Conservation (phyloP, 2,329 filamentous ascomycete species). For the Nemania bipapillata region DNA sequence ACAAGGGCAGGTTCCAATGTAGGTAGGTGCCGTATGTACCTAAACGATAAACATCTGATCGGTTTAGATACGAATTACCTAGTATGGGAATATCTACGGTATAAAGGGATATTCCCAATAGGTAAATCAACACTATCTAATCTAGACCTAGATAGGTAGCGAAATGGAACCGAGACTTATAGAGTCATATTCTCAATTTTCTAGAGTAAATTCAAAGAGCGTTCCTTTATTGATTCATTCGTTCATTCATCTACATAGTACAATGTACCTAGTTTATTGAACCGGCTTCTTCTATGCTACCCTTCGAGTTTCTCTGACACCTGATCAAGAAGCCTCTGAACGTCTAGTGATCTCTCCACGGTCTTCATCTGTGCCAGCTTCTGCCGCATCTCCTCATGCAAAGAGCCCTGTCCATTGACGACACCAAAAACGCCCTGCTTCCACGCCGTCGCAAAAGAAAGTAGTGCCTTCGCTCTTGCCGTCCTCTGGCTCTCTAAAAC, state of each 20-base stretch:
- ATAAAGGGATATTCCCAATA: not conserved
- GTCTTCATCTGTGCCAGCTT: slow-evolving; percentile 53
- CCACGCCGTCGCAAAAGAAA: slow-evolving; percentile 56
- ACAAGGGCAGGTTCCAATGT: not conserved
- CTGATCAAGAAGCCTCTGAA: slow-evolving; percentile 58
- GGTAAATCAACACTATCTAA: not conserved
- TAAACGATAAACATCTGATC: too few relatives aligned
- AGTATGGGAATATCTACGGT: not conserved
- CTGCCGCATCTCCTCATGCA: slow-evolving; percentile 49
- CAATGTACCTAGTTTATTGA: not conserved
- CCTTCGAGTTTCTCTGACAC: slow-evolving; percentile 45
- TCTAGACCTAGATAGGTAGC: too few relatives aligned
- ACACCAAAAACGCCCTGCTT: slow-evolving; percentile 58
- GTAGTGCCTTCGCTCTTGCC: slow-evolving; percentile 59
- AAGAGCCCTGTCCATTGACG: slow-evolving; percentile 27
- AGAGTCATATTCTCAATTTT: too few relatives aligned
- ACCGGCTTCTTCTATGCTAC: slow-evolving; percentile 11
- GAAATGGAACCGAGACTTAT: too few relatives aligned
- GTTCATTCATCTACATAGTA: not conserved
- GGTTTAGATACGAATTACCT: not conserved
- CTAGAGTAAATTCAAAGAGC: too few relatives aligned
- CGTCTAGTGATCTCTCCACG: slow-evolving; percentile 59
- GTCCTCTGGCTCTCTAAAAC: slow-evolving; percentile 65
- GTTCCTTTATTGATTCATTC: not conserved
- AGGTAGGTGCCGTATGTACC: too few relatives aligned